Base-by-base conservation (phyloP, 345 rosid genomes). In the Mercurialis annua region DNA sequence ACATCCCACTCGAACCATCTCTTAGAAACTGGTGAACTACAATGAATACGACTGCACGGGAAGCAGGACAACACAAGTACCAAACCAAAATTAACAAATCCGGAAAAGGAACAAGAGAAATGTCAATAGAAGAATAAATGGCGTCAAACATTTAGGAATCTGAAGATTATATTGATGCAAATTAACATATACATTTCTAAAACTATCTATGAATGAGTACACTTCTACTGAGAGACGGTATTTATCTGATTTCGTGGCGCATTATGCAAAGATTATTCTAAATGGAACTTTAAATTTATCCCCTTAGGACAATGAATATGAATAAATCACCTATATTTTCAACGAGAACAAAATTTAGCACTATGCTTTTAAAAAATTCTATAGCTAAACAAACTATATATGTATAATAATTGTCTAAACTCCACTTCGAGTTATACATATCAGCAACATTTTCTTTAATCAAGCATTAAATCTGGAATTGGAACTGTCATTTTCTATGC, bases 31-130 rank as follows among this genome's bases (percentile, higher is more conserved):
- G 87, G 73, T 83, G 80, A 6, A 78, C 76, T 74, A 92, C 66
- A 70, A 92, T 76, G 71, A 80, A 90, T 64, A 88, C 76, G 82
- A 87, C 98, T 90, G 87, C 80, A 77, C 10, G 44, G 16, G 50
- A 67, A 72, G 62, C 31, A 44, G 62, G n/a, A n/a, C n/a, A n/a
- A 61, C 31, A 59, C 20, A 59, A 9, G 38, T 31, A 54, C 48
- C 46, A 59, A 34, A n/a, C 40, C 30, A 59, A 61, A 29, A 20
- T 43, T 21, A 9, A 30, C 2, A 43, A 34, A 42, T 61, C 26
- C 30, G 7, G 11, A 17, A 49, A 20, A 31, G 2, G 51, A 18
- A 55, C 38, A 20, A 23, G 26, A 10, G 24, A 18, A 9, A 38
- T 24, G 50, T 34, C 50, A 26, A 49, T 26, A 68, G n/a, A 33